Base-by-base conservation (phyloP, 2,329 filamentous ascomycete species). In the Aspergillus pseudonomiae region DNA sequence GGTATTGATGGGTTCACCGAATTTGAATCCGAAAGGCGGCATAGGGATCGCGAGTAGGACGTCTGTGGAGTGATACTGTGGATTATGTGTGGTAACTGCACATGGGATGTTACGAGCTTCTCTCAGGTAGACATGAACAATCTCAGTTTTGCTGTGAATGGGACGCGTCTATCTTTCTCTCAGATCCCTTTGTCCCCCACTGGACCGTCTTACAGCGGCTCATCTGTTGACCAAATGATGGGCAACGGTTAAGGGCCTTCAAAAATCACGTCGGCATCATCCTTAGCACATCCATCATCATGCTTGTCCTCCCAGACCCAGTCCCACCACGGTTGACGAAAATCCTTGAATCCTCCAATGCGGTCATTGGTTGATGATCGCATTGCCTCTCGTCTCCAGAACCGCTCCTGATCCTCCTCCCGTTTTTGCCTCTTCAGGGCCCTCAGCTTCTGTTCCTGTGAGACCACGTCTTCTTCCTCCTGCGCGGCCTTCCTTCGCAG, bases 1-100 rank as follows among this genome's bases (percentile, higher is more conserved):
- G 77, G 78, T 2, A 74, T 77, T 26, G 73, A 78, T 57, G 78
- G 69, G 1, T 80, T 80, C 55, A 80, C 77, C 10, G 73, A 63
- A 7, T 78, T 78, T 65, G 77, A 78, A 63, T 74, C 74, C 34
- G 78, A 78, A 45, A 69, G 76, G 46, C 70, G 73, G 28, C 72
- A 67, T 28, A 66, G 63, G 56, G 68, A 72, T 16, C 59, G 53
- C 12, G 46, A 48, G 4, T 30, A 55, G 56, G 45, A 32, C 26
- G 26, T 36, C 16, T 10, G 21, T 26, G 52, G 16, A 26, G 34
- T 7, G 14, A 26, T 19, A 5, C 32, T 55, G 30, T 24, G 28
- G 19, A 11, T 21, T 30, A n/a, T 34, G 19, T 34, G 9, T 28
- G 21, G 24, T 19, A 19, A 41, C 19, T 55, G 24, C 14, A 32